These are phyloP conservation scores for Exophiala lecanii-corni DNA, from an alignment of 2,329 filamentous ascomycete species.

Conservation along the genomic window DNA sequence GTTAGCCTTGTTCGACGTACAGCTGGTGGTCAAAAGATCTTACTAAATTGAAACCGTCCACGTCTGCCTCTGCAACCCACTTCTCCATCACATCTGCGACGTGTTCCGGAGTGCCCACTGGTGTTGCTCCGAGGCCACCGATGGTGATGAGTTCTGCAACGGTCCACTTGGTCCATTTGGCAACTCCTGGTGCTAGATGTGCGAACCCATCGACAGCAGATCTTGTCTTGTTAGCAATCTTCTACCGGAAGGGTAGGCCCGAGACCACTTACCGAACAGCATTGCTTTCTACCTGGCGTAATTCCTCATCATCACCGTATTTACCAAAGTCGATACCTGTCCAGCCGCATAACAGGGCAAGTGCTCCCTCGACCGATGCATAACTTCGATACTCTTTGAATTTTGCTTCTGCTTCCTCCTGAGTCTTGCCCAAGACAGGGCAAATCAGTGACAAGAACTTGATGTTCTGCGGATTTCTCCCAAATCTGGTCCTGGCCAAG, in stretches of 20 bases:
- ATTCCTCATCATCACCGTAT: constrained; percentile 55
- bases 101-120: constrained; percentile 61
- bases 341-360: constrained; percentile 55
- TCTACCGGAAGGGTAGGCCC: too few relatives aligned
- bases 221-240: too few relatives aligned
- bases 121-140: constrained; percentile 61
- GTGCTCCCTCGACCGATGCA: constrained; percentile 48
- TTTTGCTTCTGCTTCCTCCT: constrained; percentile 51
- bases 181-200: not conserved
- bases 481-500: constrained; percentile 45
- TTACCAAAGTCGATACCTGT: constrained; percentile 57
- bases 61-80: constrained; percentile 64
- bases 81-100: constrained; percentile 63
- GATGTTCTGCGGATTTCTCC: constrained; percentile 52
- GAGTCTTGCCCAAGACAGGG: constrained; percentile 46
- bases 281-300: constrained; percentile 50
- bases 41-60: constrained; percentile 63
- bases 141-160: constrained; percentile 38
- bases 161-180: constrained; percentile 5
- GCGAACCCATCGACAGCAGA: constrained; percentile 6
- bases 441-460: constrained; percentile 53
- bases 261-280: constrained; percentile 40
- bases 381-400: constrained; percentile 48
- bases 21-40: too few relatives aligned
- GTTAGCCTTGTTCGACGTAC: too few relatives aligned